These are phyloP conservation scores for Vitis rotundifolia DNA, from an alignment of 164 flowering plant genomes.

Conservation along the genomic window DNA sequence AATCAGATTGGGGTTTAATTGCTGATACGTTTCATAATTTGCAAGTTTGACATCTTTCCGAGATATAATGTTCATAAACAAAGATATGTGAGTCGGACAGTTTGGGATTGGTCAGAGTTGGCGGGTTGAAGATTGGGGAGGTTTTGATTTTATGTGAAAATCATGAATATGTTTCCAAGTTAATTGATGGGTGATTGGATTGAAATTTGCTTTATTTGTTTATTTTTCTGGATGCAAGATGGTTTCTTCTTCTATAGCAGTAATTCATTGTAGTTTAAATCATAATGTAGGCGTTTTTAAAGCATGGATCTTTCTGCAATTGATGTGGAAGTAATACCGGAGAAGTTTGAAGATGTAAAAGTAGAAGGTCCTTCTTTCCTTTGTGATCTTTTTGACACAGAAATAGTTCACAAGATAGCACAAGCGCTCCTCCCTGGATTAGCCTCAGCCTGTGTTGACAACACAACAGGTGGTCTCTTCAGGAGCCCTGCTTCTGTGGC, in stretches of 20 bases:
- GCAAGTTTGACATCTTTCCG: too few species aligned
- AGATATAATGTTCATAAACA: too few species aligned
- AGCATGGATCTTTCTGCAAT: slow-evolving; percentile 27
- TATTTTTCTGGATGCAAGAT: neutral
- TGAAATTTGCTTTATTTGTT: neutral
- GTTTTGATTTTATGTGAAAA: too few species aligned
- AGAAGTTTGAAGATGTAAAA: slow-evolving; percentile 42
- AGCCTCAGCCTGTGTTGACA: slow-evolving; percentile 66
- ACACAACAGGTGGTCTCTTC: slow-evolving; percentile 60
- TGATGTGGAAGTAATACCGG: slow-evolving; percentile 27
- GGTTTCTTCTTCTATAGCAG: neutral
- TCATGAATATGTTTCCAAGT: neutral
- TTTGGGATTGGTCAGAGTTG: too few species aligned
- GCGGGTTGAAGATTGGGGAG: too few species aligned
- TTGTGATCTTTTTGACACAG: slow-evolving; percentile 55
- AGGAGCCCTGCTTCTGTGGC: slow-evolving; percentile 62
- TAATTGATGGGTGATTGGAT: neutral
- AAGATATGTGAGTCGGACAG: too few species aligned
- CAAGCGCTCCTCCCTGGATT: slow-evolving; percentile 57
- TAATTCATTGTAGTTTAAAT: neutral
- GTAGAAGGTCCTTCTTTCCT: slow-evolving; percentile 30
- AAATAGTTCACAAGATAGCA: slow-evolving; percentile 58
- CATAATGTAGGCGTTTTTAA: neutral
- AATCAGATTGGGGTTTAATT: too few species aligned
- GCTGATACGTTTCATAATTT: too few species aligned